Base-by-base conservation (phyloP, 345 rosid species). In the Ceriops decandra region DNA sequence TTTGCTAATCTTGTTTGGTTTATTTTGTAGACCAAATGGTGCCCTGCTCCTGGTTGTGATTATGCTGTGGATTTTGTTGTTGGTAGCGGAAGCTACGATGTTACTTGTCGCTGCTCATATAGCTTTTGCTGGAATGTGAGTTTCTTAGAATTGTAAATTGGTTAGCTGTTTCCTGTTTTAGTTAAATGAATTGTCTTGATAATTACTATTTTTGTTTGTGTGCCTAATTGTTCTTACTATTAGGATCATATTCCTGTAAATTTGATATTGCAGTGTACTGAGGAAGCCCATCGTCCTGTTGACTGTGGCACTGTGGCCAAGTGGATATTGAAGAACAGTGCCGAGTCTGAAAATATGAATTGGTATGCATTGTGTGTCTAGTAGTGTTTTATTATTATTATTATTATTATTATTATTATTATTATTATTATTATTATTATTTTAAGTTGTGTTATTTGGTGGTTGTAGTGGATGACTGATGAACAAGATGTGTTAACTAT, bases 31-130 rank as follows among this genome's bases (percentile, higher is more conserved):
- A 90, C 93, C 82, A 95, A 95, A 74, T 95, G 98, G 99, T 95
- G 98, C 80, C 99, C 99, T 73, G 99, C 99, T 60, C 98, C 98
- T 0, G 98, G 98, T 60, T 95, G 99, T 63, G 98, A 92, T 42
- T 79, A 71, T 77, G 99, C 99, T n/a, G 85, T 95, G 79, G 91
- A 92, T 76, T 92, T 88, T 85, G 71, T 76, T 68, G 85, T 87
- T 57, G 98, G 99, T 58, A 72, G 86, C 78, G 99, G 86, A 74
- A 87, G 69, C 73, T 95, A 70, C 73, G 98, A 92, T 78, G 90
- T 95, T 47, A 79, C 85, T 20, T 95, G 99, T 80, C 62, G 80
- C 38, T 95, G 99, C 77, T 83, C 91, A 6, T 80, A 80, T 79
- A 82, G 82, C 74, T 95, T 95, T 71, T 95, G 99, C 76, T 92